These are phyloP conservation scores for Salvia splendens DNA, from an alignment of 257 asterid species.

Conservation along the genomic window DNA sequence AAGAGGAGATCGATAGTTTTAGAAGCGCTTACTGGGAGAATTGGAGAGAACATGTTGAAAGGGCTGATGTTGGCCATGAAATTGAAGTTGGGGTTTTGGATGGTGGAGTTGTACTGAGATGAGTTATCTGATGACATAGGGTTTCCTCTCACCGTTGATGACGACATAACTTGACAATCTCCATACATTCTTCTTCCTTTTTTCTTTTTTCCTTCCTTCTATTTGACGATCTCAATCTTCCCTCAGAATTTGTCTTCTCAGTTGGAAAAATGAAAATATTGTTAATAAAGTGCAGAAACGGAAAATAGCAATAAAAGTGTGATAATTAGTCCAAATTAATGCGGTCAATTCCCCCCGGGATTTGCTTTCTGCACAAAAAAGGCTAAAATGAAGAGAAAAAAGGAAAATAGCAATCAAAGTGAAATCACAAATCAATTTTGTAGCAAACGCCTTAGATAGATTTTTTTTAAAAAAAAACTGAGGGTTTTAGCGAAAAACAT, in stretches of 20 bases:
- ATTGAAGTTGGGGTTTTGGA: constrained; percentile 70
- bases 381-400: no score
- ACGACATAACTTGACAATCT: constrained; percentile 82
- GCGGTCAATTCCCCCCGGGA: background rate
- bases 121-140: constrained; percentile 37
- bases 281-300: background rate
- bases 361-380: background rate
- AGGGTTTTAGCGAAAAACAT: no score
- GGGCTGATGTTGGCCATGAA: constrained; percentile 54
- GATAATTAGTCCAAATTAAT: background rate
- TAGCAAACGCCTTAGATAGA: no score
- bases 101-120: constrained; percentile 42
- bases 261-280: no score
- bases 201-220: background rate
- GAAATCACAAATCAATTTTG: background rate
- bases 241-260: background rate
- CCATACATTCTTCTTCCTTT: constrained; percentile 70
- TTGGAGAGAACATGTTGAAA: constrained; percentile 79
- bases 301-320: background rate
- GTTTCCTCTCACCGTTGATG: constrained; percentile 57
- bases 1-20: no score
- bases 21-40: constrained; percentile 56
- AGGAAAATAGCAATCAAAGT: constrained; percentile 4
- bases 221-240: background rate
- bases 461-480: no score